Evolutionary conservation across 768 basidiomycete species (phyloP).

Genomic region (Xanthoconium purpureum): DNA sequence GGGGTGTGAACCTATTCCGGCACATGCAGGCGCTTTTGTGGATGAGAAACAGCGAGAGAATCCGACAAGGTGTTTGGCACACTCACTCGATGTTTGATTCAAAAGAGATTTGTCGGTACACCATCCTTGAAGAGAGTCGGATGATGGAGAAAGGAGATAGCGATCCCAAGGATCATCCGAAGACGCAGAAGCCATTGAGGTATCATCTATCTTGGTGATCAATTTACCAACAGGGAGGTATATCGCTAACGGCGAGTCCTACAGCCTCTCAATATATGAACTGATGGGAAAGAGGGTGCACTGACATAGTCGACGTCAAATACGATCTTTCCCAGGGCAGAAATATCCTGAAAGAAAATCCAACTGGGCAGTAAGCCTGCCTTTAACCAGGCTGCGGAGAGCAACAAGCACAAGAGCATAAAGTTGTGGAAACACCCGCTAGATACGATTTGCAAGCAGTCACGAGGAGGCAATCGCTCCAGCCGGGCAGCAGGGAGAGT

Average conservation of each 20-base stretch:
- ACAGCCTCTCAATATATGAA: conserved; percentile 5
- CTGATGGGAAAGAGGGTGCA: conserved; percentile 4
- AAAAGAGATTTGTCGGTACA: conserved; percentile 46
- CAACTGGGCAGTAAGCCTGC: conserved; percentile 27
- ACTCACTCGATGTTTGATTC: conserved; percentile 16
- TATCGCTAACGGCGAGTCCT: conserved; percentile 61
- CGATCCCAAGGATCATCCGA: conserved; percentile 43
- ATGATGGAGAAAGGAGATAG: conserved; percentile 36
- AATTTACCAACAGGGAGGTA: conserved; percentile 58
- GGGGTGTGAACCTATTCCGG: conserved; percentile 15
- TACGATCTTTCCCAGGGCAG: conserved; percentile 52
- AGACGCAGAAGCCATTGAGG: conserved; percentile 34
- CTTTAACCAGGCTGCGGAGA: conserved; percentile 34
- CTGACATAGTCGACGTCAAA: conserved; percentile 52
- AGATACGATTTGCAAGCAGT: conserved; percentile 60
- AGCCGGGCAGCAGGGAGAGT: conserved; percentile 45
- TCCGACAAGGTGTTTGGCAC: neutral
- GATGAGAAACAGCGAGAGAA: neutral
- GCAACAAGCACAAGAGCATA: conserved; percentile 50
- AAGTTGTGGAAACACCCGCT: conserved; percentile 82
- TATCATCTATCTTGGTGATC: conserved; percentile 67
- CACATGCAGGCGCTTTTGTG: conserved; percentile 10
- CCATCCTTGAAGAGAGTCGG: conserved; percentile 49
- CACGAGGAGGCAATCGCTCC: conserved; percentile 37
- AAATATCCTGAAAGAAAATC: conserved; percentile 52